A percentile compares a stretch with the other conserved stretches of the same genome.
These are phyloP conservation scores for Solanum aculeatissimum DNA, from an alignment of 305 asterid species.

Conservation along the genomic window DNA sequence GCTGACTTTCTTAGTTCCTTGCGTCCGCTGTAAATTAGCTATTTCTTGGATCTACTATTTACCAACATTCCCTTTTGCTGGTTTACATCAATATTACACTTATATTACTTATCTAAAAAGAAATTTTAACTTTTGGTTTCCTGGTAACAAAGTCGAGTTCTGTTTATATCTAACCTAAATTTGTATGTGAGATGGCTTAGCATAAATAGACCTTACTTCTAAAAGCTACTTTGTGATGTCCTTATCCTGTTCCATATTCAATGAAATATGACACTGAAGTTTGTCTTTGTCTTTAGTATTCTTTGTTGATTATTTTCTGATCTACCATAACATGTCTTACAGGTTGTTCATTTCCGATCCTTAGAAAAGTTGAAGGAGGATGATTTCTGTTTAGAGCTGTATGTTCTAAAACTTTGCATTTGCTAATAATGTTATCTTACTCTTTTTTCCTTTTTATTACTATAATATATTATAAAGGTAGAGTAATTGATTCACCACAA, in stretches of 20 bases:
- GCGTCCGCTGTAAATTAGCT: not conserved
- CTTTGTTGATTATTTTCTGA: not conserved
- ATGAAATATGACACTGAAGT: not conserved
- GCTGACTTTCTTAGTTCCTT: not conserved
- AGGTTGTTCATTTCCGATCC: slow-evolving; percentile 70
- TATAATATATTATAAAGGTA: not conserved
- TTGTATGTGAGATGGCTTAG: not conserved
- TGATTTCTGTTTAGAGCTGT: slow-evolving; percentile 68
- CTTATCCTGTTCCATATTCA: not conserved
- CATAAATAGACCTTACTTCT: not conserved
- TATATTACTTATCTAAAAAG: not conserved
- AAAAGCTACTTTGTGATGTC: not conserved
- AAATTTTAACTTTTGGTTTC: not conserved
- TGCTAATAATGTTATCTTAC: not conserved
- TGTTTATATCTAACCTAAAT: not conserved
- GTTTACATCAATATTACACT: not conserved
- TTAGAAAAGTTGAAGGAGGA: slow-evolving; percentile 74
- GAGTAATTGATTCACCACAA: not conserved
- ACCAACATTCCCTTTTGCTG: not conserved
- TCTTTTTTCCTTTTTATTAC: not conserved
- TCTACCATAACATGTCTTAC: not conserved
- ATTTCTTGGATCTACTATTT: not conserved
- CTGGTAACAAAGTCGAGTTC: not conserved
- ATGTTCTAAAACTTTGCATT: slow-evolving; percentile 8
- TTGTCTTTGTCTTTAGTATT: not conserved